These are phyloP conservation scores for Rhizopus microsporus DNA, from an alignment of 371 early-diverging fungal species.

Conservation along the genomic window DNA sequence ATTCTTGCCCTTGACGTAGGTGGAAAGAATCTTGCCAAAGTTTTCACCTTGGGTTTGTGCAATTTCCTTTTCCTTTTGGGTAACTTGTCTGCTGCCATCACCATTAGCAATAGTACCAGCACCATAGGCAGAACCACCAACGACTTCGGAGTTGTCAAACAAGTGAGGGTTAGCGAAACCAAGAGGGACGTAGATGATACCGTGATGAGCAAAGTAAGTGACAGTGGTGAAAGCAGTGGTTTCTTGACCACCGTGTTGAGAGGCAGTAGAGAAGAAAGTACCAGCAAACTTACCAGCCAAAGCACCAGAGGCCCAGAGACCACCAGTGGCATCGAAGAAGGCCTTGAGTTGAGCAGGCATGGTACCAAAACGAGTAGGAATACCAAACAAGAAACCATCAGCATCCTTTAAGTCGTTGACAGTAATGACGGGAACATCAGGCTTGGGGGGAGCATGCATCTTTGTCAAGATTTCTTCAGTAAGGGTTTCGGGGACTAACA, in stretches of 20 bases:
- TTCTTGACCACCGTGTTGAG: slow-evolving; percentile 82
- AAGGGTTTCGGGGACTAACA: slow-evolving; percentile 66
- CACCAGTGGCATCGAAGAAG: slow-evolving; percentile 70
- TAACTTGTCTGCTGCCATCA: slow-evolving; percentile 70
- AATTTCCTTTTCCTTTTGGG: slow-evolving; percentile 65
- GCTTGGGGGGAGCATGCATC: slow-evolving; percentile 71
- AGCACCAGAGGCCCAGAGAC: slow-evolving; percentile 69
- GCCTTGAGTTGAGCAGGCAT: slow-evolving; percentile 80
- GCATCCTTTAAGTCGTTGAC: slow-evolving; percentile 62
- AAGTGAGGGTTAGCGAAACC: slow-evolving; percentile 58
- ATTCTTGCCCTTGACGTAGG: slow-evolving; percentile 36
- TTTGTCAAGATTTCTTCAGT: slow-evolving; percentile 65
- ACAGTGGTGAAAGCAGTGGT: slow-evolving; percentile 72
- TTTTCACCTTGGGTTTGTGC: slow-evolving; percentile 67
- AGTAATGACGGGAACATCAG: slow-evolving; percentile 63
- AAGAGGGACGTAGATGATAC: slow-evolving; percentile 78
- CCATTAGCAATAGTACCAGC: slow-evolving; percentile 39
- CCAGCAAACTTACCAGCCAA: slow-evolving; percentile 74
- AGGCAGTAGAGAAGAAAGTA: slow-evolving; percentile 72
- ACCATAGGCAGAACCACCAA: slow-evolving; percentile 80
- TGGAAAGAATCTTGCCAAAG: slow-evolving; percentile 58
- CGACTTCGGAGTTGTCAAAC: slow-evolving; percentile 52
- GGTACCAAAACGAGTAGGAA: slow-evolving; percentile 75
- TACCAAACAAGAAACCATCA: slow-evolving; percentile 82
- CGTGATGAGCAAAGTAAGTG: slow-evolving; percentile 80